These are phyloP conservation scores for Eucalyptus coolabah DNA, from an alignment of 345 rosid genomes.

Conservation along the genomic window DNA sequence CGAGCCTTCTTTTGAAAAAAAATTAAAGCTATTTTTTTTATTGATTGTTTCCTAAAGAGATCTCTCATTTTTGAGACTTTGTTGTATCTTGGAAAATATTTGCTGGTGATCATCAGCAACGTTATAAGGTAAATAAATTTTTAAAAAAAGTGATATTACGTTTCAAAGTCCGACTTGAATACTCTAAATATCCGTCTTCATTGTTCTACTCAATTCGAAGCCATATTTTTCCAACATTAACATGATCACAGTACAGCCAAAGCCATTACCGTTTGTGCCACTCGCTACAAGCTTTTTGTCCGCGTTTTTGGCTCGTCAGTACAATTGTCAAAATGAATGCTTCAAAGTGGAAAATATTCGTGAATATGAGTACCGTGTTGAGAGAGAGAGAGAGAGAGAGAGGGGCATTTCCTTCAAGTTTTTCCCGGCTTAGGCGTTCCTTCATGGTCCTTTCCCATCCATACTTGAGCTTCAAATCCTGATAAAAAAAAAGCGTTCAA, in stretches of 20 bases:
- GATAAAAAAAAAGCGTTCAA: not conserved
- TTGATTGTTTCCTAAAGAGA: no score
- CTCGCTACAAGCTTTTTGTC: not conserved
- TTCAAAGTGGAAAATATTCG: not conserved
- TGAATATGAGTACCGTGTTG: not conserved
- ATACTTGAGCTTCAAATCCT: not conserved
- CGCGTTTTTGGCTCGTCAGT: not conserved
- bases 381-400: not conserved
- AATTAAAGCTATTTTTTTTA: no score
- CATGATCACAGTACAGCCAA: not conserved
- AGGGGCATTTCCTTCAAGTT: not conserved
- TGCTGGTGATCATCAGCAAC: accelerated
- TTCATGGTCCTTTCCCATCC: not conserved
- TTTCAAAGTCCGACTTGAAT: no score
- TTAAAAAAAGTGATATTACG: no score
- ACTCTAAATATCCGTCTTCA: no score
- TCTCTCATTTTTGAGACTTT: no score
- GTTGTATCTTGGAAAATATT: no score
- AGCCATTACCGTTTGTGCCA: not conserved
- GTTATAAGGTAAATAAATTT: no score
- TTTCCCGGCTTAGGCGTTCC: not conserved
- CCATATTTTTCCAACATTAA: not conserved
- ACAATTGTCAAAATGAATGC: not conserved
- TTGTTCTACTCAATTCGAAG: no score
- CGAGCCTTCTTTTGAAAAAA: no score